Conservation (phyloP, 2,329 filamentous ascomycete genomes). For the Sphaceloma murrayae region DNA sequence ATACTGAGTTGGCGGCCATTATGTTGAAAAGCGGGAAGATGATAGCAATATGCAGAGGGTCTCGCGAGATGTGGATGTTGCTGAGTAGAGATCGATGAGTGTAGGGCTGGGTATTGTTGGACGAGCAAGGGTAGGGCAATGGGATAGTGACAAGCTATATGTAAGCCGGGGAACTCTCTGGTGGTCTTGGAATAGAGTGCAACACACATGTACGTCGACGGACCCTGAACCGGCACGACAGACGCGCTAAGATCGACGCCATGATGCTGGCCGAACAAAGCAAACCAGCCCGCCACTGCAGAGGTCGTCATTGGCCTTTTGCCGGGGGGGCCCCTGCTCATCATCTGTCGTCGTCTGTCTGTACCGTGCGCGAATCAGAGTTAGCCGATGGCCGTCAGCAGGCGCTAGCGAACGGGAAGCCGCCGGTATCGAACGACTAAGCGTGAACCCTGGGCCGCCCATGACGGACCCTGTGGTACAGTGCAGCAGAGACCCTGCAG, state of each 20-base stretch:
- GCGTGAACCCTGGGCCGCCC: background rate
- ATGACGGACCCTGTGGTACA: conserved; percentile 16
- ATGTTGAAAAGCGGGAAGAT: conserved; percentile 11
- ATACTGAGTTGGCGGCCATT: conserved; percentile 27
- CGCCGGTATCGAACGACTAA: conserved; percentile 2
- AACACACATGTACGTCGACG: conserved; percentile 18
- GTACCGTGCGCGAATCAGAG: conserved; percentile 11
- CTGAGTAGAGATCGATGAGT: background rate
- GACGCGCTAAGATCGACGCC: conserved; percentile 16
- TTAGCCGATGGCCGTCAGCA: conserved; percentile 1
- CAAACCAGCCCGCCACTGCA: conserved; percentile 9
- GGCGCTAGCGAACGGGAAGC: conserved; percentile 10
- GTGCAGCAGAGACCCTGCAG: too few relatives aligned
- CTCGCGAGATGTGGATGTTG: background rate
- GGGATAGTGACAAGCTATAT: too few relatives aligned
- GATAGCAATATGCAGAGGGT: background rate
- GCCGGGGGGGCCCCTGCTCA: conserved; percentile 3
- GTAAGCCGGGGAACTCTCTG: conserved; percentile 6
- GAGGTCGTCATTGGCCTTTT: conserved; percentile 13
- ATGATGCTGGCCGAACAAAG: conserved; percentile 15
- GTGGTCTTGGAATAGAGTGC: background rate
- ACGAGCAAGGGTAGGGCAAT: too few relatives aligned
- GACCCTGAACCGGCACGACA: conserved; percentile 18
- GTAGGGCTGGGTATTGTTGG: too few relatives aligned
- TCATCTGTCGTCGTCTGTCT: too few relatives aligned